phyloP scores from a whole-genome alignment of 257 asterid species.

The Coffea eugenioides region DNA sequence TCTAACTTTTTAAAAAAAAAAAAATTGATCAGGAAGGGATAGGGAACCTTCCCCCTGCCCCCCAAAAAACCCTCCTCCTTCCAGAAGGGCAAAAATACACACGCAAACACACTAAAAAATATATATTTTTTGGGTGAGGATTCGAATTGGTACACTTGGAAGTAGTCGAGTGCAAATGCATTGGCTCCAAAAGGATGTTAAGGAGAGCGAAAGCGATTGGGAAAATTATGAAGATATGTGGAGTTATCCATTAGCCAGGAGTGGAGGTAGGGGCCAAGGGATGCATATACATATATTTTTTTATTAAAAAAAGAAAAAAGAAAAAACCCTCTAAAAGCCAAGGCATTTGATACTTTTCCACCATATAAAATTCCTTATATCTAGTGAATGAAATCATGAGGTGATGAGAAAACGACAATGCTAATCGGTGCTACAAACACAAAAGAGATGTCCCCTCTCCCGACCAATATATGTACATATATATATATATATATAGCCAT shows the following conservation, averaged over 20 bases:
- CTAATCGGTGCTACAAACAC: background rate
- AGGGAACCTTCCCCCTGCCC: background rate
- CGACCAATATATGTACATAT: no score
- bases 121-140: background rate
- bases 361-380: background rate
- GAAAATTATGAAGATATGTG: background rate
- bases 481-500: background rate
- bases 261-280: background rate
- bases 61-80: background rate
- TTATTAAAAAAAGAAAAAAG: background rate
- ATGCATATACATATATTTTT: no score
- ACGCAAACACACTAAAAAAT: background rate
- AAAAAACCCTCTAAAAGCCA: background rate
- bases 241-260: background rate
- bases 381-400: background rate
- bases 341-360: slow-evolving; percentile 11
- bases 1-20: no score
- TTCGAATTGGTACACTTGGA: background rate
- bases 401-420: slow-evolving; percentile 8
- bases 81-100: background rate
- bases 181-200: slow-evolving; percentile 6
- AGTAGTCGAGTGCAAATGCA: background rate
- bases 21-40: background rate
- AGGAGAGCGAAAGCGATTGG: background rate
- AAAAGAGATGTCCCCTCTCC: background rate